These are phyloP conservation scores for Apophysomyces trapeziformis DNA, from an alignment of 371 early-diverging fungal species.

Conservation along the genomic window DNA sequence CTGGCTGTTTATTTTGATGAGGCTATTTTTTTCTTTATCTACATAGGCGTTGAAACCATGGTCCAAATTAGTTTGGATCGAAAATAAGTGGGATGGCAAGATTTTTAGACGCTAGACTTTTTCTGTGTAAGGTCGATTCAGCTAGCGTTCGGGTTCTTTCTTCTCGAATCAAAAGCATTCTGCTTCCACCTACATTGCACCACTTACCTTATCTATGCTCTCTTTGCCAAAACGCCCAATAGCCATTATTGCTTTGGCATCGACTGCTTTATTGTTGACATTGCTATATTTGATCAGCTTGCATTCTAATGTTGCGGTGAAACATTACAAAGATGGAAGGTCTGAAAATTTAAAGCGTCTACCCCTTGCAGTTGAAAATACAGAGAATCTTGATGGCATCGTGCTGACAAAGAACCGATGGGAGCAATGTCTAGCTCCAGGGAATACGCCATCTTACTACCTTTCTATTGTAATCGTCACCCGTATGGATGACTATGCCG, in stretches of 20 bases:
- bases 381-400: conserved; percentile 18
- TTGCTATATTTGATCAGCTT: background rate
- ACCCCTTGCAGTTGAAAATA: conserved; percentile 8
- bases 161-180: too few relatives aligned
- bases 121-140: too few relatives aligned
- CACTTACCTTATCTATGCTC: background rate
- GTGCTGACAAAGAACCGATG: conserved; percentile 29
- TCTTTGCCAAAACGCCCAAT: background rate
- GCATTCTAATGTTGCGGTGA: background rate
- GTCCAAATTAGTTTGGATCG: too few relatives aligned
- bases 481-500: conserved; percentile 54
- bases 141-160: too few relatives aligned
- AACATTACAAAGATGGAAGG: background rate
- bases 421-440: conserved; percentile 34
- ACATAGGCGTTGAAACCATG: too few relatives aligned
- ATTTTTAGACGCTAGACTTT: too few relatives aligned
- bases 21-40: too few relatives aligned
- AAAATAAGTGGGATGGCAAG: too few relatives aligned
- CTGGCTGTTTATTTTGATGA: too few relatives aligned
- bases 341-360: background rate
- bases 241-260: background rate
- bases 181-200: background rate
- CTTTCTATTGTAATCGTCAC: conserved; percentile 53
- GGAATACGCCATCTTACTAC: conserved; percentile 24
- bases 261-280: background rate